These are phyloP conservation scores for Xylariaceae sp. DNA, from an alignment of 2,329 filamentous ascomycete species.

Conservation along the genomic window DNA sequence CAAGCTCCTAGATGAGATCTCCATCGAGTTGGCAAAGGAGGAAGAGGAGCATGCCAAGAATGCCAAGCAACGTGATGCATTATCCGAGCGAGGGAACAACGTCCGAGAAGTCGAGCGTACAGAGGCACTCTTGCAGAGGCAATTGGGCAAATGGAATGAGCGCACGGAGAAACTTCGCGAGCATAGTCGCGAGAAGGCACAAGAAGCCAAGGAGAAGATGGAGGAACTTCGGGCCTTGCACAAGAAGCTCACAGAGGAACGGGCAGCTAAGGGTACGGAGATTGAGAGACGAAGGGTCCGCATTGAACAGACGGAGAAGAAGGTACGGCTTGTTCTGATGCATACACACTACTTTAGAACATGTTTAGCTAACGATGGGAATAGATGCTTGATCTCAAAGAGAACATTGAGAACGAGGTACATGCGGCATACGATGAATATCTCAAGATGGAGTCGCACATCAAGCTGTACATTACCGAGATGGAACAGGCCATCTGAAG, in stretches of 20 bases:
- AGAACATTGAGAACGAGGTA: constrained; percentile 95
- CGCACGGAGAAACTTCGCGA: constrained; percentile 83
- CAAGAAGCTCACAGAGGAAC: constrained; percentile 80
- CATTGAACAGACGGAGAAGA: constrained; percentile 98
- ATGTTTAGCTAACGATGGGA: constrained; percentile 33
- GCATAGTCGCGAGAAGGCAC: constrained; percentile 81
- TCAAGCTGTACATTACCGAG: constrained; percentile 97
- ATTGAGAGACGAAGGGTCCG: constrained; percentile 91
- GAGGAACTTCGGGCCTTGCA: constrained; percentile 85
- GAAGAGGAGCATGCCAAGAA: constrained; percentile 88
- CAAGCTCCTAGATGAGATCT: constrained; percentile 87
- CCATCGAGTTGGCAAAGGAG: constrained; percentile 84
- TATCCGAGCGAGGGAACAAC: constrained; percentile 87
- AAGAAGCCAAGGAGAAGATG: constrained; percentile 85
- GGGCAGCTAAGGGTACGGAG: constrained; percentile 84
- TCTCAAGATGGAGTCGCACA: constrained; percentile 95
- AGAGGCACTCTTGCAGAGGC: constrained; percentile 81
- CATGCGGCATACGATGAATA: constrained; percentile 92
- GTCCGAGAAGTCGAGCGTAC: constrained; percentile 90
- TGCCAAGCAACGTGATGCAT: constrained; percentile 80
- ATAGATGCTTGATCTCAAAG: constrained; percentile 96
- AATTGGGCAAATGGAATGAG: constrained; percentile 85
- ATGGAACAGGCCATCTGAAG: constrained; percentile 85
- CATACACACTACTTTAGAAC: not conserved
- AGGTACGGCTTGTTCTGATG: constrained; percentile 63